These are phyloP conservation scores for Fusarium setosum DNA, from an alignment of 2,329 filamentous ascomycete species.

Conservation along the genomic window DNA sequence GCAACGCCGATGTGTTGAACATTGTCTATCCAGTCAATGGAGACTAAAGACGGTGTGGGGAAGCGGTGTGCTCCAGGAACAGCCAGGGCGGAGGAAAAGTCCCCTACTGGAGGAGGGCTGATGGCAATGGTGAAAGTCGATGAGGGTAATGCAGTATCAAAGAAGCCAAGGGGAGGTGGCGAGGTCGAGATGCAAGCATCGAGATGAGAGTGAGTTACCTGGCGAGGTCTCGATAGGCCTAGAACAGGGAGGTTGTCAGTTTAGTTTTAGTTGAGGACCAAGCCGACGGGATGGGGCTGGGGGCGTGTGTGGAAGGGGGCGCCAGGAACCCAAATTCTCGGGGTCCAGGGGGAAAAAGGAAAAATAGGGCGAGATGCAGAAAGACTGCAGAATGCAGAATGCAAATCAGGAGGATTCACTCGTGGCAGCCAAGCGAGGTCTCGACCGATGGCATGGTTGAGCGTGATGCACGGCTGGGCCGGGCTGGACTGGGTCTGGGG, in stretches of 20 bases:
- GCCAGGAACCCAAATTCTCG: constrained; percentile 1
- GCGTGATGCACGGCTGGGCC: constrained; percentile 29
- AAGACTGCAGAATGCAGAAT: constrained; percentile 27
- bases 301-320: constrained; percentile 5
- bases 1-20: constrained; percentile 13
- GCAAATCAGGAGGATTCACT: constrained; percentile 29
- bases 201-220: constrained; percentile 42
- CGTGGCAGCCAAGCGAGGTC: constrained; percentile 29
- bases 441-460: constrained; percentile 33
- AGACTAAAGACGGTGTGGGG: not conserved
- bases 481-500: constrained; percentile 6
- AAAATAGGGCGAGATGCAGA: too few relatives aligned
- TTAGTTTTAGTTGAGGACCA: not conserved
- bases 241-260: constrained; percentile 43
- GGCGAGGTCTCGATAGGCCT: constrained; percentile 52
- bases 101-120: not conserved
- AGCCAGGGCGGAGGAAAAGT: not conserved
- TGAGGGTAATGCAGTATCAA: not conserved
- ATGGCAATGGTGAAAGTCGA: not conserved
- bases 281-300: not conserved
- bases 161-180: not conserved
- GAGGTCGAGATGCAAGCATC: constrained; percentile 5
- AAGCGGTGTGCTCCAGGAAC: not conserved
- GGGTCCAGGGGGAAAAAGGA: constrained; percentile 10
- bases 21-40: not conserved